Base-by-base conservation (phyloP, 495 filamentous ascomycete genomes). In the Oidiodendron maius region DNA sequence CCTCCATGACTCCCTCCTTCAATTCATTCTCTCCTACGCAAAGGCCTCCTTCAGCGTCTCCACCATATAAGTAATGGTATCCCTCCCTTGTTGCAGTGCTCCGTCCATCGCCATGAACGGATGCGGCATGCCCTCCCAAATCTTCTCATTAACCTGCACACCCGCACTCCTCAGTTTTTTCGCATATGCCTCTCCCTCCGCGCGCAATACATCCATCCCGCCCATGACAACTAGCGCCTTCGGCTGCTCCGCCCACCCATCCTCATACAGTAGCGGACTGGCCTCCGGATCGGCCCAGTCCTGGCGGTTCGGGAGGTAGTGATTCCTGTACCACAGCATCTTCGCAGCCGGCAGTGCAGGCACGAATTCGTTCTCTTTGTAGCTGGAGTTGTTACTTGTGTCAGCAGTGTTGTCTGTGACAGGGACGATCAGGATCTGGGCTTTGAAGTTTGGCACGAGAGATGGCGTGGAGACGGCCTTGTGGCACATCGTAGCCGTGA, bases 91-190 rank as follows among this genome's bases (percentile, higher is more conserved):
- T 25, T 71, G 64, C 39, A 80, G 56, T 4, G 65, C 76, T 9
- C 63, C 71, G 62, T 81, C 77, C 77, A 80, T 80, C 8, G 75
- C 76, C 48, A 81, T 61, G 57, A 80, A 80, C n/a, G 77, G 77
- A 65, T 81, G 77, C 11, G 76, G 77, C 73, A 77, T 77, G 0
- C 75, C 75, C 58, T 75, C 69, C 75, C 78, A 78, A 23, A 78
- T 61, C 55, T 78, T 69, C 37, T 77, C 56, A 55, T 78, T 66
- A 2, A 72, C 72, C 22, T 52, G 28, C 1, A 78, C 71, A 2
- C 76, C 76, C 6, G 69, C 70, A 20, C 66, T 52, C 30, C 49
- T 50, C 39, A 81, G 54, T 46, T 73, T 76, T 48, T 70, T 58
- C 8, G 68, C 76, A 61, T 77, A 81, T 48, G 68, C 58, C 57